These are phyloP conservation scores for Rhizopus microsporus DNA, from an alignment of 371 early-diverging fungal species.

Conservation along the genomic window DNA sequence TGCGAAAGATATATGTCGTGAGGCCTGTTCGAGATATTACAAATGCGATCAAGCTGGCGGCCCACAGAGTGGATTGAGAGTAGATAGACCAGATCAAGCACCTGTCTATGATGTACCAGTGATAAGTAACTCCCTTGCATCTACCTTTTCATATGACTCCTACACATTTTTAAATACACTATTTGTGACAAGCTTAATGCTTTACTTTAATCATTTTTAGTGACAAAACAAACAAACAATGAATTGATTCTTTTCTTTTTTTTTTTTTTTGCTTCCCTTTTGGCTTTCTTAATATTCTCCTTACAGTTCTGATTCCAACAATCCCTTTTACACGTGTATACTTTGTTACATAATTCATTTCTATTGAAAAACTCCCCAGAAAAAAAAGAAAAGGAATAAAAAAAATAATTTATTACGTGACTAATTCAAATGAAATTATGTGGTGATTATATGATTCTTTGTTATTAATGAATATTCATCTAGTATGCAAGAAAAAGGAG, in stretches of 20 bases:
- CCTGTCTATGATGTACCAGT: conserved; percentile 16
- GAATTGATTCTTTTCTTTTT: too few relatives aligned
- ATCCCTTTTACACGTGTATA: background rate
- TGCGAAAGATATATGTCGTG: conserved; percentile 22
- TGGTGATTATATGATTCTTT: too few relatives aligned
- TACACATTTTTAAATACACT: background rate
- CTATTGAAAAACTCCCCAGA: background rate
- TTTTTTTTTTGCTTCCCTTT: background rate
- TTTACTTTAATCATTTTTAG: too few relatives aligned
- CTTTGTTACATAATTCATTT: background rate
- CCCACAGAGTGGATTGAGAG: conserved; percentile 22
- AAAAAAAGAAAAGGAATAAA: too few relatives aligned
- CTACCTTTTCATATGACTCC: background rate
- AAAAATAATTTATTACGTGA: too few relatives aligned
- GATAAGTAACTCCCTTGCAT: background rate
- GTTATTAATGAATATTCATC: background rate
- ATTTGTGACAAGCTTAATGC: too few relatives aligned
- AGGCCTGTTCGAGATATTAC: conserved; percentile 26
- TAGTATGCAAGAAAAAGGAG: background rate
- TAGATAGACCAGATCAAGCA: conserved; percentile 13
- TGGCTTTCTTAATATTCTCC: conserved; percentile 1
- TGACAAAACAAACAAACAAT: too few relatives aligned
- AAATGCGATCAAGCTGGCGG: conserved; percentile 33
- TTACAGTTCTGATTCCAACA: background rate
- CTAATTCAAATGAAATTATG: too few relatives aligned